phyloP scores from a whole-genome alignment of 495 filamentous ascomycete genomes.

The Apiosordaria backusii region DNA sequence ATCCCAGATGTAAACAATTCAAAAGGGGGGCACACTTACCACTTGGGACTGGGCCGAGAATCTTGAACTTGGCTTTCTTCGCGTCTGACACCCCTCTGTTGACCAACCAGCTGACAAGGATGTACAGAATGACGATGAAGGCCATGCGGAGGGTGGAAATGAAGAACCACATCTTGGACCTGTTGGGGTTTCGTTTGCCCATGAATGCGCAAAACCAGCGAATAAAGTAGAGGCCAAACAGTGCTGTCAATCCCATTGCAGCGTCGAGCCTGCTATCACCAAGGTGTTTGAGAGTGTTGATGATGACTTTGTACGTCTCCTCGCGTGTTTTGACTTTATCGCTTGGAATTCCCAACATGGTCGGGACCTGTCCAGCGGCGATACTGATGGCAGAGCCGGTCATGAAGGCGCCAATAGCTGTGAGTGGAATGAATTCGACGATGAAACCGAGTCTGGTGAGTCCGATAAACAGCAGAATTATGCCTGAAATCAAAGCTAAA shows the following conservation, averaged over 20 bases:
- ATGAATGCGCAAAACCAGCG: slow-evolving; percentile 43
- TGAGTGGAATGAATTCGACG: slow-evolving; percentile 52
- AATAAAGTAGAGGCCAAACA: slow-evolving; percentile 49
- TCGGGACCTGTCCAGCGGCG: slow-evolving; percentile 47
- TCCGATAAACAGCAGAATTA: slow-evolving; percentile 47
- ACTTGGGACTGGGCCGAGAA: slow-evolving; percentile 42
- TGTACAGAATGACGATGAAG: slow-evolving; percentile 45
- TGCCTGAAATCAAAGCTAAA: slow-evolving; percentile 46
- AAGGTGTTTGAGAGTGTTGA: slow-evolving; percentile 50
- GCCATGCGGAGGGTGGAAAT: slow-evolving; percentile 43
- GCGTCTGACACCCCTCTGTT: slow-evolving; percentile 31
- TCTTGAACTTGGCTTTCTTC: slow-evolving; percentile 36
- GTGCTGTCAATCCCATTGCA: slow-evolving; percentile 49
- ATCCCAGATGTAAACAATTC: neutral
- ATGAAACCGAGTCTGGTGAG: slow-evolving; percentile 48
- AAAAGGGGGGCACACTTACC: slow-evolving; percentile 30
- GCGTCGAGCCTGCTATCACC: slow-evolving; percentile 47
- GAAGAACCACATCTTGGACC: slow-evolving; percentile 43
- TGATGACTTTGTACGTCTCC: slow-evolving; percentile 48
- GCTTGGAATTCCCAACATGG: slow-evolving; percentile 45
- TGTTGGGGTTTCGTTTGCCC: slow-evolving; percentile 37
- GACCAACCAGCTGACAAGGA: slow-evolving; percentile 39
- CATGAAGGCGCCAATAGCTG: slow-evolving; percentile 53
- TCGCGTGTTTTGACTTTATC: slow-evolving; percentile 51
- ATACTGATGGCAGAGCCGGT: slow-evolving; percentile 54